Evolutionary conservation across 1,139 yeast species (phyloP).

Genomic region (Pichia sp.): DNA sequence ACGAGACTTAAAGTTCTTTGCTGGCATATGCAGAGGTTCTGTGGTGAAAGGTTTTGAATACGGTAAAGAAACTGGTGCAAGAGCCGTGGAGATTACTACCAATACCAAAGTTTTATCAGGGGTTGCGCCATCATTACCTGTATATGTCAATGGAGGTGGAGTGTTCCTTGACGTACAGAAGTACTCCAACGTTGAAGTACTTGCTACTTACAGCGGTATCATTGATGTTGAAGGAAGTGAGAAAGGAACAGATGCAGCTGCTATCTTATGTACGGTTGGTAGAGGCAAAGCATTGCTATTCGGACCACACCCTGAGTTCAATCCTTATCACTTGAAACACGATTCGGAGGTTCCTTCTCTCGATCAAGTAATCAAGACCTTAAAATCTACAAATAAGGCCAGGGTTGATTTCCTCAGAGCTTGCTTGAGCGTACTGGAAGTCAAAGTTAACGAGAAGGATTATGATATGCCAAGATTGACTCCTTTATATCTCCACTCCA

Average conservation of each 20-base stretch:
- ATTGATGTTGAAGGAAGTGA: conserved; percentile 38
- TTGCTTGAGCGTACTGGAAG: conserved; percentile 53
- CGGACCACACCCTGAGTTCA: conserved; percentile 89
- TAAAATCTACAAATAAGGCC: conserved; percentile 37
- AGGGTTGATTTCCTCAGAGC: conserved; percentile 52
- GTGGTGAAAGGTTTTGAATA: conserved; percentile 77
- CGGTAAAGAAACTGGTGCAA: conserved; percentile 68
- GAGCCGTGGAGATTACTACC: conserved; percentile 45
- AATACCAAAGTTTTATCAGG: conserved; percentile 26
- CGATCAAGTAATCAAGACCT: conserved; percentile 30
- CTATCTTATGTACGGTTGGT: conserved; percentile 60
- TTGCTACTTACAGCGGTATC: conserved; percentile 56
- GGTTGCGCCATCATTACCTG: conserved; percentile 18
- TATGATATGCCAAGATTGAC: conserved; percentile 59
- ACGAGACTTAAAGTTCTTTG: conserved; percentile 73
- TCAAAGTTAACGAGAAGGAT: conserved; percentile 49
- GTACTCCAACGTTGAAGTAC: conserved; percentile 52
- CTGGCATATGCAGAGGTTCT: conserved; percentile 78
- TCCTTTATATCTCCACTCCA: conserved; percentile 45
- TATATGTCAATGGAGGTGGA: conserved; percentile 85
- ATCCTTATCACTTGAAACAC: conserved; percentile 44
- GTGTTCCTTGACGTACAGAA: conserved; percentile 69
- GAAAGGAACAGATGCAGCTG: conserved; percentile 45
- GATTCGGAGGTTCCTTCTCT: conserved; percentile 29
- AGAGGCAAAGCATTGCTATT: conserved; percentile 70